A percentile compares a stretch with the other conserved stretches of the same genome.
phyloP scores from a whole-genome alignment of 1,284 basidiomycete species.

The Bondarzewia mesenterica region DNA sequence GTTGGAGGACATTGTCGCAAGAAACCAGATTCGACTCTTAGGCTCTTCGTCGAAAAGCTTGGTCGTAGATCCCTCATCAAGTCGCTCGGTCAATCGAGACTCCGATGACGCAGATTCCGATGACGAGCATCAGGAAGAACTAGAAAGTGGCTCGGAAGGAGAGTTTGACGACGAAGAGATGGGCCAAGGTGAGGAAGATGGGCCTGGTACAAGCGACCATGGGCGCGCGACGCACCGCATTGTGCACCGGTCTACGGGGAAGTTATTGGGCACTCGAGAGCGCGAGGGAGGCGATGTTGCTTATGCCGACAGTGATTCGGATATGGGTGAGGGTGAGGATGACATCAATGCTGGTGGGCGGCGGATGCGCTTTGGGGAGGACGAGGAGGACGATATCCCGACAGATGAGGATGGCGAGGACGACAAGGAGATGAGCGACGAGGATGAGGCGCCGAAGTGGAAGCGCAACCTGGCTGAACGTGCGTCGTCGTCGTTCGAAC shows the following conservation, averaged over 20 bases:
- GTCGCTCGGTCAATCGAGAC: constrained; percentile 14
- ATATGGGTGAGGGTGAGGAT: constrained; percentile 39
- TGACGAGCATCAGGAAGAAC: constrained; percentile 18
- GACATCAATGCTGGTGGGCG: constrained; percentile 1
- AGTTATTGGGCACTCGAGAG: constrained; percentile 26
- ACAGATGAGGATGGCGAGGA: constrained; percentile 45
- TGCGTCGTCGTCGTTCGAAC: constrained; percentile 45
- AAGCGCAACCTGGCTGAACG: constrained; percentile 64
- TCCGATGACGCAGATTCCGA: constrained; percentile 18
- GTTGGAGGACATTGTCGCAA: constrained; percentile 77
- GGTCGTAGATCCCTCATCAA: constrained; percentile 24
- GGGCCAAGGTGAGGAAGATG: constrained; percentile 23
- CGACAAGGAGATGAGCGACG: constrained; percentile 33
- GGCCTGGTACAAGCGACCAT: background rate
- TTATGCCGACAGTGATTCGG: constrained; percentile 79
- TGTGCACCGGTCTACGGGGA: constrained; percentile 30
- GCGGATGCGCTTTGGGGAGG: constrained; percentile 23
- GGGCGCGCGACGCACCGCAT: constrained; percentile 41
- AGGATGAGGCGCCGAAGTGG: constrained; percentile 58
- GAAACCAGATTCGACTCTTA: constrained; percentile 82
- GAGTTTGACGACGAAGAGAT: constrained; percentile 20
- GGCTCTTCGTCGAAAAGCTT: constrained; percentile 56
- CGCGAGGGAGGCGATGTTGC: constrained; percentile 40
- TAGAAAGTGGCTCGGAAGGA: constrained; percentile 20
- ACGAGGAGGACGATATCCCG: constrained; percentile 30